A percentile compares a stretch with the other conserved stretches of the same genome.
Evolutionary conservation across 768 basidiomycete genomes (phyloP).

Genomic region (Leccinum variicolor): DNA sequence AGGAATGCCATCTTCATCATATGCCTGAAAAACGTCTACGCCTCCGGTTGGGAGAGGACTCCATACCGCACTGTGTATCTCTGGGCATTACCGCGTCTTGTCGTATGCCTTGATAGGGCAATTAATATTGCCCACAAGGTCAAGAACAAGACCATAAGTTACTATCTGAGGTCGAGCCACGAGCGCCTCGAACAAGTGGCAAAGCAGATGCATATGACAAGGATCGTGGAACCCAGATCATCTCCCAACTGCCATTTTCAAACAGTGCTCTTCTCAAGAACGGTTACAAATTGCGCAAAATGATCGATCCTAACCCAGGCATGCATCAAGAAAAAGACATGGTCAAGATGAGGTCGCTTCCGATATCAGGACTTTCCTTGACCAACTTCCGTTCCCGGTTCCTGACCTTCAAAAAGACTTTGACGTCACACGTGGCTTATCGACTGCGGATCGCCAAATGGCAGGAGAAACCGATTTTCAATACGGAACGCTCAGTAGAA

Average conservation of each 20-base stretch:
- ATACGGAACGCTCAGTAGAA: slow-evolving; percentile 9
- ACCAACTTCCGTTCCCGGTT: slow-evolving; percentile 17
- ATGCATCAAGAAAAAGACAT: slow-evolving; percentile 27
- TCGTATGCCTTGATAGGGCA: slow-evolving; percentile 38
- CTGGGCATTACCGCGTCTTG: slow-evolving; percentile 37
- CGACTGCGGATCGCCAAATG: slow-evolving; percentile 13
- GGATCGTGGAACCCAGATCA: neutral
- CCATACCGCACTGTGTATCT: slow-evolving; percentile 38
- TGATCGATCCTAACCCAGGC: slow-evolving; percentile 28
- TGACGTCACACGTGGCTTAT: slow-evolving; percentile 25
- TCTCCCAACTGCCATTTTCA: neutral
- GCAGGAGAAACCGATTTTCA: slow-evolving; percentile 19
- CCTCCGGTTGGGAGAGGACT: slow-evolving; percentile 27
- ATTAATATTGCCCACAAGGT: slow-evolving; percentile 19
- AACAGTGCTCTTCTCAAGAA: slow-evolving; percentile 28
- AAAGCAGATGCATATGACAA: slow-evolving; percentile 25
- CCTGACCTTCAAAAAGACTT: slow-evolving; percentile 27
- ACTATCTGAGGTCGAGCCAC: slow-evolving; percentile 26
- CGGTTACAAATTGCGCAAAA: slow-evolving; percentile 26
- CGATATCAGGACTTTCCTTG: slow-evolving; percentile 28
- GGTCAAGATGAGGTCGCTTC: slow-evolving; percentile 25
- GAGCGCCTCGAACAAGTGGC: slow-evolving; percentile 34
- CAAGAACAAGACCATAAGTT: slow-evolving; percentile 33
- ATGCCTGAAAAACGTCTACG: slow-evolving; percentile 28
- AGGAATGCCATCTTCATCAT: slow-evolving; percentile 22